Base-by-base conservation (phyloP, 805 yeast genomes). In the Ogataea polymorpha region DNA sequence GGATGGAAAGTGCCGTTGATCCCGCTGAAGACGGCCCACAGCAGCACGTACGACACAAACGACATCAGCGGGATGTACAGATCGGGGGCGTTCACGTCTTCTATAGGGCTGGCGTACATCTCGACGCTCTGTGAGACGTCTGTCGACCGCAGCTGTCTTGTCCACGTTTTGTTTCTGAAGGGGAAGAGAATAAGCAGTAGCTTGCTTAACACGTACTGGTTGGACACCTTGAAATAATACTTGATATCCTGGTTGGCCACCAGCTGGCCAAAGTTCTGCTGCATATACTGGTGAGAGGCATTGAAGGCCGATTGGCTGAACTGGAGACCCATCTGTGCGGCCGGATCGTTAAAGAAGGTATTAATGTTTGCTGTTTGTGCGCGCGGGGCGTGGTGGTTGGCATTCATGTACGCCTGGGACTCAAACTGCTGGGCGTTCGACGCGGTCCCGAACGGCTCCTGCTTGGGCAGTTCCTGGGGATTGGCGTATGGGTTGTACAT, bases 21-120 rank as follows among this genome's bases (percentile, higher is more conserved):
- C 9, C 99, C 99, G 44, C 86, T 85, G 49, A 85, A 74, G 16
- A 85, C 74, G 2, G 96, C 91, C 76, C 91, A 80, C 26, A 87
- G 72, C 45, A 93, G 67, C 37, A 91, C 82, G 57, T 90, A 90
- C 0, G 98, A 88, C 36, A 88, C 77, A 54, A 85, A 77, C 2
- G 96, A 86, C 97, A 95, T 93, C 46, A 86, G 65, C 5, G 99
- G 99, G 40, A 93, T 86, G 63, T 93, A 93, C 69, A 93, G 74
- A 61, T 93, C 99, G 2, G 99, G 99, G 0, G 98, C 95, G 57
- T 95, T 93, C 43, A 83, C 72, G 60, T 93, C 99, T 46, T 85
- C 86, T 33, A 75, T 65, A 12, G 99, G 96, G 9, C 86, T 79
- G 2, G 87, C 82, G 61, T 72, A 87, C 15, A 51, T 45, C 30